phyloP scores from a whole-genome alignment of 306 rosid genomes.

The Acmispon strigosus region DNA sequence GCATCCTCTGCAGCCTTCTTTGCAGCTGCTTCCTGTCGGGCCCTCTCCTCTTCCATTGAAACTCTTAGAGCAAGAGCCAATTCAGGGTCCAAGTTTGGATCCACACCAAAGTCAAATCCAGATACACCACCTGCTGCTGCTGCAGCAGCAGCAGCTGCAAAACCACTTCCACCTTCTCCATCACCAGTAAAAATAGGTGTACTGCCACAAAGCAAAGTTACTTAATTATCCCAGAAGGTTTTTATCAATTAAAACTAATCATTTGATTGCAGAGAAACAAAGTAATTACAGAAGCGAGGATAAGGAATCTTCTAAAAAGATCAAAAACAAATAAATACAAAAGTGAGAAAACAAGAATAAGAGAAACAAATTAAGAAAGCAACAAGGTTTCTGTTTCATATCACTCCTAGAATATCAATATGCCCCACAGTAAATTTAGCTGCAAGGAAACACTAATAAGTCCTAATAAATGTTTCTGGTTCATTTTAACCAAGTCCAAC shows the following conservation, averaged over 20 bases:
- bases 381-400: background rate
- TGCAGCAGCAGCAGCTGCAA: constrained; percentile 89
- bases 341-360: background rate
- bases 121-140: constrained; percentile 88
- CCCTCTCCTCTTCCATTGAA: constrained; percentile 99
- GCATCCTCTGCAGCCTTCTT: constrained; percentile 92
- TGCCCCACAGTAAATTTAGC: background rate
- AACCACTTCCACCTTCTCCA: constrained; percentile 95
- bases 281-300: background rate
- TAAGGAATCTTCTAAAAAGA: background rate
- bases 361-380: background rate
- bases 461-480: background rate
- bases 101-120: constrained; percentile 97
- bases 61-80: constrained; percentile 99
- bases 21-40: constrained; percentile 99
- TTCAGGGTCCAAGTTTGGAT: constrained; percentile 98
- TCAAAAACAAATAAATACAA: background rate
- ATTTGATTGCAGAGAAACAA: background rate
- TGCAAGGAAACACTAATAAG: background rate
- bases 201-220: constrained; percentile 38
- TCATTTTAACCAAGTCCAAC: background rate
- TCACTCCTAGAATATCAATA: background rate
- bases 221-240: background rate
- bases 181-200: constrained; percentile 97
- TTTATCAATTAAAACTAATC: background rate